Evolutionary conservation across 1,284 basidiomycete species (phyloP).

Genomic region (Irpex sp.): DNA sequence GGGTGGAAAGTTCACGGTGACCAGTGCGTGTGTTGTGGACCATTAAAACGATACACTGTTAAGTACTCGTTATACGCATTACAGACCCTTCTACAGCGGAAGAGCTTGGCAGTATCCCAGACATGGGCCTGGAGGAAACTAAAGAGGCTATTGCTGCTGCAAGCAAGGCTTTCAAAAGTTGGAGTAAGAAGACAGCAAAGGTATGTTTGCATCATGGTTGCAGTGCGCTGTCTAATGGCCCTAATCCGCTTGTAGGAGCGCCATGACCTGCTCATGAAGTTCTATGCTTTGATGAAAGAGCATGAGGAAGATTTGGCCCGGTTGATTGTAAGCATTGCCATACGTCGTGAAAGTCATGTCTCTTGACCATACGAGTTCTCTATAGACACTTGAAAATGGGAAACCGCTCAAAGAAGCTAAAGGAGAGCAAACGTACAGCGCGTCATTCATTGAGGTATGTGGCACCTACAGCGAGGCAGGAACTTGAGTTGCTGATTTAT

Average conservation of each 20-base stretch:
- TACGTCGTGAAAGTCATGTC: not conserved
- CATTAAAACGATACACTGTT: not conserved
- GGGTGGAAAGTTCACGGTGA: slow-evolving; percentile 69
- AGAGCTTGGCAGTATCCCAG: slow-evolving; percentile 78
- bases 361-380: not conserved
- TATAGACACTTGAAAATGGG: slow-evolving; percentile 87
- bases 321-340: slow-evolving; percentile 60
- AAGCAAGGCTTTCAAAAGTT: slow-evolving; percentile 70
- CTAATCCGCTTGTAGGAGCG: slow-evolving; percentile 46
- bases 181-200: slow-evolving; percentile 77
- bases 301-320: slow-evolving; percentile 80
- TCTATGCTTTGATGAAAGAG: slow-evolving; percentile 72
- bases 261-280: slow-evolving; percentile 76
- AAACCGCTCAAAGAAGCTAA: slow-evolving; percentile 83
- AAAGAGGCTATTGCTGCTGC: slow-evolving; percentile 80
- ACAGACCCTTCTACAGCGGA: slow-evolving; percentile 84
- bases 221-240: not conserved
- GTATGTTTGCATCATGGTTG: slow-evolving; percentile 31
- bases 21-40: slow-evolving; percentile 48
- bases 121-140: slow-evolving; percentile 83
- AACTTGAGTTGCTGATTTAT: slow-evolving; percentile 1
- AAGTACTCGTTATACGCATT: not conserved
- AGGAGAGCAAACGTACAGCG: slow-evolving; percentile 79
- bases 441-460: slow-evolving; percentile 81
- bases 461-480: not conserved